These are phyloP conservation scores for Cutaneotrichosporon cyanovorans DNA, from an alignment of 1,284 basidiomycete species.

Conservation along the genomic window DNA sequence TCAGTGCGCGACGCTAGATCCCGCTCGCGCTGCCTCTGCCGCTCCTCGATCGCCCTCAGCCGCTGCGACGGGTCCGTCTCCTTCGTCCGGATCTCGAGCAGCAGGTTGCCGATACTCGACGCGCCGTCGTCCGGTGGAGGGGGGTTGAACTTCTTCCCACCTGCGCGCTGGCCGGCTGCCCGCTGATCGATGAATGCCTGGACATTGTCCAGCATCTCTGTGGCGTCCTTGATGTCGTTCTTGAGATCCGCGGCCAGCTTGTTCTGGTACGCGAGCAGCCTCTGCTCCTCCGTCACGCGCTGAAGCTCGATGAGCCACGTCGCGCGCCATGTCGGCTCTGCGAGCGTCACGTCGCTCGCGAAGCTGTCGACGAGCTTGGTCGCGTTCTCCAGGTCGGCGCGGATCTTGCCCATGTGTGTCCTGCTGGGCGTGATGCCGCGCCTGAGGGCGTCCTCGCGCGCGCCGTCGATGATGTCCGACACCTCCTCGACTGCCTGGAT, in stretches of 20 bases:
- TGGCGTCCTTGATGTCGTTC: conserved; percentile 82
- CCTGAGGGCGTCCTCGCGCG: conserved; percentile 87
- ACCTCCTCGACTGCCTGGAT: conserved; percentile 90
- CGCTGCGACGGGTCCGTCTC: conserved; percentile 69
- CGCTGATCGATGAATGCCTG: conserved; percentile 78
- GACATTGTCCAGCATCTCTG: conserved; percentile 76
- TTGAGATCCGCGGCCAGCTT: conserved; percentile 79
- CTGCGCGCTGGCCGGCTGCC: conserved; percentile 43
- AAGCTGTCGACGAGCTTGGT: conserved; percentile 67
- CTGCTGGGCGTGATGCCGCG: conserved; percentile 79
- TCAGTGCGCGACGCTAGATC: conserved; percentile 56
- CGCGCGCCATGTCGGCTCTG: conserved; percentile 97
- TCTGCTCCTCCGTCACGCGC: conserved; percentile 95
- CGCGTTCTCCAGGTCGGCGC: conserved; percentile 65
- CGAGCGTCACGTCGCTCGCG: conserved; percentile 74
- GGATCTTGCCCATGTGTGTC: conserved; percentile 62
- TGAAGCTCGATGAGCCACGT: conserved; percentile 95
- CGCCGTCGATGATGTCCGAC: conserved; percentile 81
- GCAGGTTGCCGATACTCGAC: conserved; percentile 55
- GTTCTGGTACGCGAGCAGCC: conserved; percentile 84
- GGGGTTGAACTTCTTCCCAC: conserved; percentile 21
- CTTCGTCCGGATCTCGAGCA: conserved; percentile 78
- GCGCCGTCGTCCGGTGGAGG: conserved; percentile 17
- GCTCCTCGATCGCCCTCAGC: conserved; percentile 82
- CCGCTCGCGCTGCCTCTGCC: conserved; percentile 66